These are phyloP conservation scores for Chaetomiaceae sp. DNA, from an alignment of 2,329 filamentous ascomycete species.

Conservation along the genomic window DNA sequence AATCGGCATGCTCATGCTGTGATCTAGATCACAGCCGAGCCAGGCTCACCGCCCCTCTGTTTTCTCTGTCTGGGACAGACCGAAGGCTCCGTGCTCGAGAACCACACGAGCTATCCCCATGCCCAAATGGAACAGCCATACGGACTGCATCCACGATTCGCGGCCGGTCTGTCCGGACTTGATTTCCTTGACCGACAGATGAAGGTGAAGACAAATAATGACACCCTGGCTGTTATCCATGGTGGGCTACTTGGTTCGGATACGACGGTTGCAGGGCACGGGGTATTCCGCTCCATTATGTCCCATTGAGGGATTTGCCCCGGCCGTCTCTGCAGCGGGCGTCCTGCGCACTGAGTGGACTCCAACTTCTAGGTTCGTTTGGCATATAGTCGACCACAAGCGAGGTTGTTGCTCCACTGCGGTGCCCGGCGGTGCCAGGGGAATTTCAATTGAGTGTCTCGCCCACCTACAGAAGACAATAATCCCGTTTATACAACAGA, in stretches of 20 bases:
- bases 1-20: constrained; percentile 6
- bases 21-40: not conserved
- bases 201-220: not conserved
- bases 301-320: not conserved
- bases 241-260: not conserved
- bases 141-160: not conserved
- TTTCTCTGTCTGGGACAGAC: not conserved
- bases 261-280: not conserved
- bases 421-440: no score
- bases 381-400: not conserved
- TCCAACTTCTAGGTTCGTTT: no score
- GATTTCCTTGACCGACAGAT: not conserved
- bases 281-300: not conserved
- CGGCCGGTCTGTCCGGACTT: not conserved
- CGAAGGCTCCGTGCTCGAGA: not conserved
- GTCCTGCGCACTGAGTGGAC: no score
- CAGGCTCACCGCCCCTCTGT: not conserved
- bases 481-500: no score
- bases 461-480: not conserved
- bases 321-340: not conserved
- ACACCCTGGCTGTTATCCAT: not conserved
- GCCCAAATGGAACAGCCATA: not conserved
- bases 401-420: not conserved
- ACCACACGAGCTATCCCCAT: not conserved
- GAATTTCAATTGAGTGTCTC: no score